Conservation (phyloP, 2,329 filamentous ascomycete genomes). For the Botryotinia narcissicola region DNA sequence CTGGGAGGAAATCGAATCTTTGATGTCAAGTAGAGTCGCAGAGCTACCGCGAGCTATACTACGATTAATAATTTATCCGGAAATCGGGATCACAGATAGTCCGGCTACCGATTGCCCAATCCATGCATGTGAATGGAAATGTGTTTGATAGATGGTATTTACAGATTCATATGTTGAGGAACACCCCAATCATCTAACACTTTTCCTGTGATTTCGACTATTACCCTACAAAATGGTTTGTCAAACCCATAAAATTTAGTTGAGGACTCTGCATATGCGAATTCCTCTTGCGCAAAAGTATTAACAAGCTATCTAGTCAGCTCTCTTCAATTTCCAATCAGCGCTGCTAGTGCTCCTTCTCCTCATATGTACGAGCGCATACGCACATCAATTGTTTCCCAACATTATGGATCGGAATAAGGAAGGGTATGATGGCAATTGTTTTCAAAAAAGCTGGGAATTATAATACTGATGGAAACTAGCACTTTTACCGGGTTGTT, state of each 20-base stretch:
- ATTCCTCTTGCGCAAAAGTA: not conserved
- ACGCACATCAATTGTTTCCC: slow-evolving; percentile 87
- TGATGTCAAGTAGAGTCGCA: not conserved
- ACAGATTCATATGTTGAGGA: not conserved
- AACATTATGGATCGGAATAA: slow-evolving; percentile 90
- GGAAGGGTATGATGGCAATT: slow-evolving; percentile 63
- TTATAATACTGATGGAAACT: slow-evolving; percentile 22
- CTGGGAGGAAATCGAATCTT: not conserved
- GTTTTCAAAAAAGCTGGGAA: not conserved
- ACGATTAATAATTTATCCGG: not conserved
- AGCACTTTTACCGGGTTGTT: slow-evolving; percentile 62
- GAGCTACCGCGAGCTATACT: not conserved
- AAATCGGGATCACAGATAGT: not conserved
- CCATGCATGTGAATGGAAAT: slow-evolving; percentile 21
- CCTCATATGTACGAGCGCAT: slow-evolving; percentile 92
- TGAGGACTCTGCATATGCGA: too few relatives aligned
- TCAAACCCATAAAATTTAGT: not conserved
- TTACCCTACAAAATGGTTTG: slow-evolving; percentile 9
- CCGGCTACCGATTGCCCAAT: not conserved
- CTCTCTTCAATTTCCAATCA: slow-evolving; percentile 98
- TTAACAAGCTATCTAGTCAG: slow-evolving; percentile 59
- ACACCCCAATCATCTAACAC: not conserved
- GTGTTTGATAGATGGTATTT: slow-evolving; percentile 9
- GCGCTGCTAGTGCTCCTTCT: slow-evolving; percentile 92
- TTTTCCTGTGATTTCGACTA: not conserved